These are phyloP conservation scores for Wickerhamomyces queroliae DNA, from an alignment of 805 yeast genomes.

Conservation along the genomic window DNA sequence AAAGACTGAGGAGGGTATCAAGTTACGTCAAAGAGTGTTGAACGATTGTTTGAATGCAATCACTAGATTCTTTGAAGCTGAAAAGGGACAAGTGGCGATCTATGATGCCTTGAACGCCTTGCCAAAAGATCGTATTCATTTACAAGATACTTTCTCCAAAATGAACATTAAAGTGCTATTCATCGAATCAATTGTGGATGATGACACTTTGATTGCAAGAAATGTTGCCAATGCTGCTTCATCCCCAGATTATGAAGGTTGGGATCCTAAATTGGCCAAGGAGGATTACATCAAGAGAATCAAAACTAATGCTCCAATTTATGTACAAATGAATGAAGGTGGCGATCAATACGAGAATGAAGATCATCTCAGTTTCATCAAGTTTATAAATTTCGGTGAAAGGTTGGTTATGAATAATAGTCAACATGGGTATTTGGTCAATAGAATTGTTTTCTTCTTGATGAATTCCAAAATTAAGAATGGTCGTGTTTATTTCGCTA, in stretches of 20 bases:
- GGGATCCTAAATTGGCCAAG: conserved; percentile 72
- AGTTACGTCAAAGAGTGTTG: conserved; percentile 52
- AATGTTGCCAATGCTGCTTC: conserved; percentile 82
- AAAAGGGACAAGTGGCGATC: conserved; percentile 90
- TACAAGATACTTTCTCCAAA: conserved; percentile 47
- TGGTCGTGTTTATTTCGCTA: conserved; percentile 90
- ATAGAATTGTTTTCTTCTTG: conserved; percentile 85
- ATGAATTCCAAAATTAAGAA: conserved; percentile 85
- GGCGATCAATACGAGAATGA: conserved; percentile 25
- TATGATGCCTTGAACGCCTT: conserved; percentile 93
- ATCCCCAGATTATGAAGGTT: conserved; percentile 80
- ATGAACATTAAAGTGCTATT: conserved; percentile 73
- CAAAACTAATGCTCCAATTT: conserved; percentile 57
- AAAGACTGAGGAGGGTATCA: conserved; percentile 38
- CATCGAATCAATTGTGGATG: conserved; percentile 83
- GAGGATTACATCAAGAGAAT: conserved; percentile 74
- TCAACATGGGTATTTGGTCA: conserved; percentile 81
- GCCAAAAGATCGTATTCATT: conserved; percentile 54
- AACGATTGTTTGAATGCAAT: conserved; percentile 66
- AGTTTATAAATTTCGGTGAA: conserved; percentile 88
- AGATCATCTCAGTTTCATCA: conserved; percentile 63
- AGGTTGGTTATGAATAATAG: conserved; percentile 73
- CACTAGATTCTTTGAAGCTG: conserved; percentile 59
- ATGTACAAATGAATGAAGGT: conserved; percentile 57
- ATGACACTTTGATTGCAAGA: conserved; percentile 56